Percentiles rank a stretch among this genome's conserved stretches.
These are phyloP conservation scores for Cercophora scortea DNA, from an alignment of 495 filamentous ascomycete genomes.

Conservation along the genomic window DNA sequence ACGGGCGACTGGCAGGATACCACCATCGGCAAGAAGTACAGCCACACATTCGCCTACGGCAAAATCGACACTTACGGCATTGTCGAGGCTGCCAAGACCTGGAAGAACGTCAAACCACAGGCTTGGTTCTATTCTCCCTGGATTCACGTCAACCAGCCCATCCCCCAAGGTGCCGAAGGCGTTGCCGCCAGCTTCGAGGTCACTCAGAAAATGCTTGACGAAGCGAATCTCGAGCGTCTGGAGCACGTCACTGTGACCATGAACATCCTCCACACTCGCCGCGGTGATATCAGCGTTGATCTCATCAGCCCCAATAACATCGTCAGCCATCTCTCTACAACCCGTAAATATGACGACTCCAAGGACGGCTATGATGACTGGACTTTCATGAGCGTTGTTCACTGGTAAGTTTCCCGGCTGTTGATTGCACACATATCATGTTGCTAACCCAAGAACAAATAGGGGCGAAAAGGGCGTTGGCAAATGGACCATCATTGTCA, in stretches of 20 bases:
- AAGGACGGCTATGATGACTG: constrained; percentile 80
- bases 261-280: constrained; percentile 80
- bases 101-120: constrained; percentile 90
- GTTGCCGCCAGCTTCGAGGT: constrained; percentile 71
- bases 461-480: constrained; percentile 88
- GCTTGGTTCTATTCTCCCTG: constrained; percentile 91
- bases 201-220: constrained; percentile 62
- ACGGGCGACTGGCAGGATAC: constrained; percentile 71
- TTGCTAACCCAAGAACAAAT: constrained; percentile 14
- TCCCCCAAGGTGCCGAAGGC: constrained; percentile 81
- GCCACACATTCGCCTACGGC: constrained; percentile 91
- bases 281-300: constrained; percentile 91
- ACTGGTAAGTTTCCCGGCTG: constrained; percentile 58
- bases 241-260: constrained; percentile 97
- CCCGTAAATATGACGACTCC: constrained; percentile 56
- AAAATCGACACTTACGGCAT: constrained; percentile 84
- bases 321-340: constrained; percentile 73
- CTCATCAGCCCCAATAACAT: constrained; percentile 76
- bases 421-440: too few species aligned
- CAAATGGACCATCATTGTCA: constrained; percentile 84
- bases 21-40: constrained; percentile 74
- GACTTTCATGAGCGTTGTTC: constrained; percentile 97
- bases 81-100: constrained; percentile 78
- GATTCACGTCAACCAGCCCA: constrained; percentile 76
- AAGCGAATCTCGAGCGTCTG: constrained; percentile 74